Evolutionary conservation across 495 filamentous ascomycete species (phyloP).

Genomic region (Aspergillus ostianus): DNA sequence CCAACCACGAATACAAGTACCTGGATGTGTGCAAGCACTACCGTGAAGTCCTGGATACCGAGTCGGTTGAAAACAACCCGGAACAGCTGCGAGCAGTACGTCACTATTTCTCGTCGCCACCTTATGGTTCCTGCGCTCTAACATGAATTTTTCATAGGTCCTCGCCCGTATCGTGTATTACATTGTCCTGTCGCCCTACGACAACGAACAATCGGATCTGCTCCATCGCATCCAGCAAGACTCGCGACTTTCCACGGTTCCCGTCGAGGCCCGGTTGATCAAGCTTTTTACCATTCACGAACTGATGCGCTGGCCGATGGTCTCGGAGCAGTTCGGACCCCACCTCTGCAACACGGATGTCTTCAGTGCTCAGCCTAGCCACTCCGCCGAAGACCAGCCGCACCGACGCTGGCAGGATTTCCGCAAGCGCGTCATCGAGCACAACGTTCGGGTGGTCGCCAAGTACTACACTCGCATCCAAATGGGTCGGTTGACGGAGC

Average conservation of each 20-base stretch:
- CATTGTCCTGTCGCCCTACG: conserved; percentile 91
- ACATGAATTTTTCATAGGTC: conserved; percentile 46
- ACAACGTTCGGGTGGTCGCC: conserved; percentile 95
- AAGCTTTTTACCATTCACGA: conserved; percentile 95
- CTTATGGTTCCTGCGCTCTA: conserved; percentile 4
- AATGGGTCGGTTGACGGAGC: conserved; percentile 81
- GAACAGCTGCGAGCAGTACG: conserved; percentile 79
- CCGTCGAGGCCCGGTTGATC: conserved; percentile 74
- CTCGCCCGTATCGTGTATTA: conserved; percentile 96
- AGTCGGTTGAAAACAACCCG: conserved; percentile 86
- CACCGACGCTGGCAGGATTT: conserved; percentile 86
- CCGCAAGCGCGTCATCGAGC: conserved; percentile 96
- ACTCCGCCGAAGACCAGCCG: conserved; percentile 70
- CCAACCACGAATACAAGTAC: conserved; percentile 96
- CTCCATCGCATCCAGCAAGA: conserved; percentile 82
- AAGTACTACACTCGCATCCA: conserved; percentile 98
- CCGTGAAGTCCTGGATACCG: conserved; percentile 90
- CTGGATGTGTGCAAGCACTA: conserved; percentile 97
- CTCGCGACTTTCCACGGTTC: conserved; percentile 62
- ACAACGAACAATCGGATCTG: conserved; percentile 98
- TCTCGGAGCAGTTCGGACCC: conserved; percentile 79
- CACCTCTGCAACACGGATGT: conserved; percentile 90
- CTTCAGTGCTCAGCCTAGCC: conserved; percentile 59
- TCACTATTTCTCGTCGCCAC: conserved; percentile 10
- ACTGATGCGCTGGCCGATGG: conserved; percentile 96